A percentile compares a stretch with the other conserved stretches of the same genome.
Evolutionary conservation across 1,139 yeast species (phyloP).

Genomic region (Blastobotrys indianensis): DNA sequence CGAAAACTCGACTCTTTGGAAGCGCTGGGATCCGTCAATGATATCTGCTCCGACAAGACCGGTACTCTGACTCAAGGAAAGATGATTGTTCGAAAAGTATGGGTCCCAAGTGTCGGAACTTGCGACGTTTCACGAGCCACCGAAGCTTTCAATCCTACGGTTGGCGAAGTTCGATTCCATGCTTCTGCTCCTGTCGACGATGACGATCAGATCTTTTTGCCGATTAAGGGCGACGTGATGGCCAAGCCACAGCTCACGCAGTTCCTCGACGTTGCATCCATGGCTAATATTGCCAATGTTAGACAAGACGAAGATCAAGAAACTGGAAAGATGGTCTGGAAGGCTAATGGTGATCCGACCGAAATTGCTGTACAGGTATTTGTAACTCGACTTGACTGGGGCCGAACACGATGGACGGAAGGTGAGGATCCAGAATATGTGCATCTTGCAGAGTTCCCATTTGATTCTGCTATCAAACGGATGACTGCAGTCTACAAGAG

Average conservation of each 20-base stretch:
- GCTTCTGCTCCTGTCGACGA: slow-evolving; percentile 38
- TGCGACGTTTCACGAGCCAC: slow-evolving; percentile 52
- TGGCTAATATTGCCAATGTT: slow-evolving; percentile 69
- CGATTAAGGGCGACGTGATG: slow-evolving; percentile 15
- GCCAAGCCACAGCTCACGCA: slow-evolving; percentile 29
- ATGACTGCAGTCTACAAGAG: slow-evolving; percentile 59
- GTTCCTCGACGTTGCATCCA: slow-evolving; percentile 57
- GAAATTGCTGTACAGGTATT: slow-evolving; percentile 79
- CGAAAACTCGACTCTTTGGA: slow-evolving; percentile 74
- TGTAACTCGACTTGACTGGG: slow-evolving; percentile 48
- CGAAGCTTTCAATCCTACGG: slow-evolving; percentile 69
- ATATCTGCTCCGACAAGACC: slow-evolving; percentile 78
- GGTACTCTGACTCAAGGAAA: slow-evolving; percentile 79
- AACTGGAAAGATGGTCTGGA: slow-evolving; percentile 45
- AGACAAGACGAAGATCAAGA: slow-evolving; percentile 38
- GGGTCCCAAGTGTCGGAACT: slow-evolving; percentile 76
- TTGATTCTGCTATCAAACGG: slow-evolving; percentile 70
- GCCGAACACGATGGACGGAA: slow-evolving; percentile 42
- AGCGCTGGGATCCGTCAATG: slow-evolving; percentile 74
- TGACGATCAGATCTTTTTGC: slow-evolving; percentile 18
- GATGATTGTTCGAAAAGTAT: slow-evolving; percentile 65
- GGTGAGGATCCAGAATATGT: slow-evolving; percentile 25
- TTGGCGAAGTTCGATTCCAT: slow-evolving; percentile 48
- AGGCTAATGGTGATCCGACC: slow-evolving; percentile 80
- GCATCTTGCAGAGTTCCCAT: slow-evolving; percentile 65